Conservation (phyloP, 73 alveolate genomes). For the Urostyla sp. region DNA sequence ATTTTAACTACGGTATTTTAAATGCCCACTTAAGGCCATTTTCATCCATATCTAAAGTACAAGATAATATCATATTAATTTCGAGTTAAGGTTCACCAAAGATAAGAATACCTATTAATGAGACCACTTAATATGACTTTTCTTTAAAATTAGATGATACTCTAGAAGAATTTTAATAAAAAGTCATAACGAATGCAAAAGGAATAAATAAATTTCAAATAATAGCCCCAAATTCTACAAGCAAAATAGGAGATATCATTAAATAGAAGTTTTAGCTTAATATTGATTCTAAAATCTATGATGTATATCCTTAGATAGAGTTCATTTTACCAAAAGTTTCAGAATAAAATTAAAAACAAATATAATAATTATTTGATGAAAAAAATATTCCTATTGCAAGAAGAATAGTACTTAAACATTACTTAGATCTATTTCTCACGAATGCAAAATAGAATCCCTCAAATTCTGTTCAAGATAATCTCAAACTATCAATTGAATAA, state of each 20-base stretch:
- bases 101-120: constrained; percentile 38
- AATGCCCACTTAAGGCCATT: background rate
- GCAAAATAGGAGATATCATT: background rate
- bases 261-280: constrained; percentile 12
- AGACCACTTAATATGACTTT: constrained; percentile 6
- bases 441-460: background rate
- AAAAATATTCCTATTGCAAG: constrained; percentile 39
- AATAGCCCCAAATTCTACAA: background rate
- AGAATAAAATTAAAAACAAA: background rate
- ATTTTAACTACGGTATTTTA: no score
- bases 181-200: constrained; percentile 12
- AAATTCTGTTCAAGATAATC: no score
- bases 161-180: constrained; percentile 10
- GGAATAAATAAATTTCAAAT: background rate
- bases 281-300: background rate
- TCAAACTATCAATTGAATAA: no score
- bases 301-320: constrained; percentile 48
- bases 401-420: constrained; percentile 32
- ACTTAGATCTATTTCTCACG: background rate
- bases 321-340: constrained; percentile 25
- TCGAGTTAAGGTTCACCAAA: constrained; percentile 34
- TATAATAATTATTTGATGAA: constrained; percentile 2
- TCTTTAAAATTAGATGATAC: constrained; percentile 1
- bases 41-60: constrained; percentile 23
- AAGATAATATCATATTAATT: constrained; percentile 19